Evolutionary conservation across 2,329 filamentous ascomycete species (phyloP).

Genomic region (Hypoxylon sp.): DNA sequence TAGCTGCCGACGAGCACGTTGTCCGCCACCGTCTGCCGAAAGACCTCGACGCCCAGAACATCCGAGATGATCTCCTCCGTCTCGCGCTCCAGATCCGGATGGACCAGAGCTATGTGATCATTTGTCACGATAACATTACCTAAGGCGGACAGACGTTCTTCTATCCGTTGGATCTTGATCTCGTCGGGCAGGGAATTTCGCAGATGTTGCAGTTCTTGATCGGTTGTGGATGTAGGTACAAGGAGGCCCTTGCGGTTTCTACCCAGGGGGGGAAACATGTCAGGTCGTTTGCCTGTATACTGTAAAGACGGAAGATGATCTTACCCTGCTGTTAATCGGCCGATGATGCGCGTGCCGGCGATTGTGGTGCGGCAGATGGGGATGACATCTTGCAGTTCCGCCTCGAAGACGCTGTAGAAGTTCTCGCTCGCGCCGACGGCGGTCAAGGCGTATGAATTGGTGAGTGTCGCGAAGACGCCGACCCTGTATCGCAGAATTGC

Average conservation of each 20-base stretch:
- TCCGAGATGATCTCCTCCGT: conserved; percentile 99
- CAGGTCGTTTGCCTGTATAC: conserved; percentile 13
- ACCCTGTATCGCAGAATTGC: conserved; percentile 69
- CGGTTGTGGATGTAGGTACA: conserved; percentile 94
- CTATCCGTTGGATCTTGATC: conserved; percentile 96
- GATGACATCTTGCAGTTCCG: conserved; percentile 96
- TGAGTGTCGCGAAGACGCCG: conserved; percentile 95
- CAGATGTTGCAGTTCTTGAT: conserved; percentile 97
- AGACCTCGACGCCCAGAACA: conserved; percentile 88
- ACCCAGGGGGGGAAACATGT: not conserved
- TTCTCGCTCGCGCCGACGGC: conserved; percentile 96
- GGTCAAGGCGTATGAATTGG: conserved; percentile 96
- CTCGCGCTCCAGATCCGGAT: conserved; percentile 96
- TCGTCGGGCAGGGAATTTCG: conserved; percentile 92
- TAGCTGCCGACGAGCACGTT: conserved; percentile 97
- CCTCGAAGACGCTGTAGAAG: conserved; percentile 99
- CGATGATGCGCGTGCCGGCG: conserved; percentile 95
- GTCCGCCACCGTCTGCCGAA: conserved; percentile 94
- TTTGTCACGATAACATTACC: conserved; percentile 98
- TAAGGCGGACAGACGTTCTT: conserved; percentile 93
- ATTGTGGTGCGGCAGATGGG: conserved; percentile 98
- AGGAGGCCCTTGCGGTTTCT: conserved; percentile 97
- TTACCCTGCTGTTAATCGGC: conserved; percentile 91
- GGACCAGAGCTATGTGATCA: conserved; percentile 95
- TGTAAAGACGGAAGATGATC: conserved; percentile 43